phyloP scores from a whole-genome alignment of 2,329 filamentous ascomycete genomes.

The Drechslerella stenobrocha region DNA sequence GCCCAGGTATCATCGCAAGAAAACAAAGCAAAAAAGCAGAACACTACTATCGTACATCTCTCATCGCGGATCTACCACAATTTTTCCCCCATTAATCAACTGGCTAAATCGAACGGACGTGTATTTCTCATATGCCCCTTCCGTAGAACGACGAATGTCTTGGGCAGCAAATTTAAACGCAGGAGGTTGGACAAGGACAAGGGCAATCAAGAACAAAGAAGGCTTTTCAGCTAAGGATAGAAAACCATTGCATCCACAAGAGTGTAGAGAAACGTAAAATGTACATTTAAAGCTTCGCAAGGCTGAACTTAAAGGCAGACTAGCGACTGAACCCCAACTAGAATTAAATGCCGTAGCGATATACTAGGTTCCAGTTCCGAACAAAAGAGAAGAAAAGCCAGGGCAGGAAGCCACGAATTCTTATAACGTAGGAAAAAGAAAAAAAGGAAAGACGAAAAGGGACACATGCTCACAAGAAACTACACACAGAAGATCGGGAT shows the following conservation, averaged over 20 bases:
- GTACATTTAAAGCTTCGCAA: too few species aligned
- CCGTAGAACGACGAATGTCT: too few species aligned
- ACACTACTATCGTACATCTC: conserved; percentile 31
- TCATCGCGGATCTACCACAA: not conserved
- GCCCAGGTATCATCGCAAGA: not conserved
- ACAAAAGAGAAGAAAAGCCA: conserved; percentile 13
- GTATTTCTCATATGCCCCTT: not conserved
- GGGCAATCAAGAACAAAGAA: not conserved
- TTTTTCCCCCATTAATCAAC: not conserved
- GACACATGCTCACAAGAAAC: too few species aligned
- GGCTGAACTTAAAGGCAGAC: not conserved
- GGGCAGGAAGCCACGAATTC: conserved; percentile 2
- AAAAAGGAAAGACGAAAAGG: not conserved
- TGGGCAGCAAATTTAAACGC: too few species aligned
- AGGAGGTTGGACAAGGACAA: too few species aligned
- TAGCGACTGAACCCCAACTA: not conserved
- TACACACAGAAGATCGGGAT: conserved; percentile 12
- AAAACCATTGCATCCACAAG: not conserved
- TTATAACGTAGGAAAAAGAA: conserved; percentile 1
- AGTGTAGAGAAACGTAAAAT: not conserved
- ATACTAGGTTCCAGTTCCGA: not conserved
- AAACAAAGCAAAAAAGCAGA: not conserved
- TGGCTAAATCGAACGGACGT: not conserved
- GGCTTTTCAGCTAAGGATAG: not conserved
- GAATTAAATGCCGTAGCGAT: not conserved